phyloP scores from a whole-genome alignment of 2,329 filamentous ascomycete genomes.

The Penicillium sp. region DNA sequence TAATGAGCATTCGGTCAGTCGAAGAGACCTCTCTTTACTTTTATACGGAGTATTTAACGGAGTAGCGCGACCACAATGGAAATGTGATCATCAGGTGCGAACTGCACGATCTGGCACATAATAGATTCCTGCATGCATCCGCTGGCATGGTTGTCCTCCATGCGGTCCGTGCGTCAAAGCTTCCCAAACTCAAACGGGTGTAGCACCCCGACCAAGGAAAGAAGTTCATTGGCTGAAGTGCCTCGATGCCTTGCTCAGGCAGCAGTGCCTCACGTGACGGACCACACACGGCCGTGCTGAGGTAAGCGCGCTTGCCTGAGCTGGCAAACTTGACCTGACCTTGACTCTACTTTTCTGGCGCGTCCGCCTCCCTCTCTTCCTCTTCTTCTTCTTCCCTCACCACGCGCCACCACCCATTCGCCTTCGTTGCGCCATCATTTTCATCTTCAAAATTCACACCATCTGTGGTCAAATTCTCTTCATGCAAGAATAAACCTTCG shows the following conservation, averaged over 20 bases:
- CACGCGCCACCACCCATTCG: slow-evolving; percentile 20
- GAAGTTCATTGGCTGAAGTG: not conserved
- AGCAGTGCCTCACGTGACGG: slow-evolving; percentile 25
- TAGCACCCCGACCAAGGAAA: not conserved
- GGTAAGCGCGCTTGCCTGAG: slow-evolving; percentile 18
- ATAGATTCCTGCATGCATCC: not conserved
- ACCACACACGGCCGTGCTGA: slow-evolving; percentile 22
- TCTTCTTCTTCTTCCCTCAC: slow-evolving; percentile 14
- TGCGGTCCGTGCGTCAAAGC: not conserved
- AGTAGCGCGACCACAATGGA: not conserved
- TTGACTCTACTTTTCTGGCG: slow-evolving; percentile 26
- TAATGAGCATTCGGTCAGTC: not conserved
- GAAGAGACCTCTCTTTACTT: not conserved
- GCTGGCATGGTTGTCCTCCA: not conserved
- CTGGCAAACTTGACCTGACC: slow-evolving; percentile 23
- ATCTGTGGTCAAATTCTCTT: slow-evolving; percentile 9
- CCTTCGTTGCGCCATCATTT: slow-evolving; percentile 3
- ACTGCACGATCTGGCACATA: not conserved
- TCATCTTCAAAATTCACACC: slow-evolving; percentile 2
- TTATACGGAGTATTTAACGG: not conserved
- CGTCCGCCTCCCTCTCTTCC: slow-evolving; percentile 25
- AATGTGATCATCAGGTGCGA: not conserved
- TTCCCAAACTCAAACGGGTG: not conserved
- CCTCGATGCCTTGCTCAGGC: slow-evolving; percentile 10
- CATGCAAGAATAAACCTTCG: slow-evolving; percentile 32